Evolutionary conservation across 176 grass and related monocot genomes (phyloP).

Genomic region (Rhynchospora pubera): DNA sequence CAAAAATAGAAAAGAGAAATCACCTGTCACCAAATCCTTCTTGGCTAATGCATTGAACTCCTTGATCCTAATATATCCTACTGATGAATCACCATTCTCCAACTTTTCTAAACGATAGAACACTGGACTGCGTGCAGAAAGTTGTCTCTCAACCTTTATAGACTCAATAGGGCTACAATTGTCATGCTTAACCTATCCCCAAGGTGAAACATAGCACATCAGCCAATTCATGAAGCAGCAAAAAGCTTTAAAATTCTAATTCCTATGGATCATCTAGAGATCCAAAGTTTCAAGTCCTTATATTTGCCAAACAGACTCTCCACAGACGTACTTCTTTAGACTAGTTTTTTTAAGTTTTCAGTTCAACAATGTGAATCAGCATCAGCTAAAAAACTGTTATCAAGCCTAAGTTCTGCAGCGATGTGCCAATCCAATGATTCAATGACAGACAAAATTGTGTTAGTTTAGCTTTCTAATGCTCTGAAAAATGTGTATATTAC

Average conservation of each 20-base stretch:
- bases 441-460: not conserved
- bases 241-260: not conserved
- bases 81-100: conserved; percentile 48
- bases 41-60: conserved; percentile 97
- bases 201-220: not conserved
- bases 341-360: not conserved
- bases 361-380: not conserved
- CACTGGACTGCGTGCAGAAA: conserved; percentile 68
- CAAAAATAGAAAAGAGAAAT: conserved; percentile 22
- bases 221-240: not conserved
- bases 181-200: conserved; percentile 75
- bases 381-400: not conserved
- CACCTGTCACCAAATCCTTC: conserved; percentile 98
- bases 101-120: conserved; percentile 90
- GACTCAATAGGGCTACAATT: conserved; percentile 75
- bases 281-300: not conserved
- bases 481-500: not conserved
- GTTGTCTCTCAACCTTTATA: conserved; percentile 85
- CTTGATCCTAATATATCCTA: conserved; percentile 93
- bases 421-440: not conserved
- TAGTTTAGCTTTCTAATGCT: not conserved
- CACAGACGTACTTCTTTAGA: not conserved
- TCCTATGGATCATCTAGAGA: not conserved
- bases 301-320: not conserved
- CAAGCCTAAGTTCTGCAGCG: not conserved